Conservation (phyloP, 2,329 filamentous ascomycete species). For the Alternaria conjuncta region DNA sequence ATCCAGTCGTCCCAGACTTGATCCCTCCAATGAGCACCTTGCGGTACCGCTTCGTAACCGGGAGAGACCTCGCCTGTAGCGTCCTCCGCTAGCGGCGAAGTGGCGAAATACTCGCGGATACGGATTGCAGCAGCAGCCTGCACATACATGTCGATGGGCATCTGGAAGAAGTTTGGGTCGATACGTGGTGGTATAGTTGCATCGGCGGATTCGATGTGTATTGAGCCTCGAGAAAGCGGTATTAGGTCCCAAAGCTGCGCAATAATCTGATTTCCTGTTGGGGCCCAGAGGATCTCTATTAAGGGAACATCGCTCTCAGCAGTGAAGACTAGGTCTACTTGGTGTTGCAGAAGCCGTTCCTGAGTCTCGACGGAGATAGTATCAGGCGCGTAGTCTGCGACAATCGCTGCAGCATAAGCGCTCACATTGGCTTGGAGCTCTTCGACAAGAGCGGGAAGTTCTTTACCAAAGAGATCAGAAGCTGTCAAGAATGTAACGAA, state of each 20-base stretch:
- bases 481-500: slow-evolving; percentile 47
- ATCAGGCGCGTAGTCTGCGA: slow-evolving; percentile 24
- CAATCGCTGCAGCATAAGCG: slow-evolving; percentile 35
- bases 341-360: slow-evolving; percentile 52
- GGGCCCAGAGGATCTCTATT: slow-evolving; percentile 55
- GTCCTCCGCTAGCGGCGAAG: slow-evolving; percentile 30
- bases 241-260: slow-evolving; percentile 50
- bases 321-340: slow-evolving; percentile 58
- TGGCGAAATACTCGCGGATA: slow-evolving; percentile 38
- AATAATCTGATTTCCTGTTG: slow-evolving; percentile 37
- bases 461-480: slow-evolving; percentile 43
- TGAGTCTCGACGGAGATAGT: slow-evolving; percentile 40
- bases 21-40: slow-evolving; percentile 22
- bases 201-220: slow-evolving; percentile 42
- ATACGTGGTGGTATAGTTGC: slow-evolving; percentile 47
- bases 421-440: slow-evolving; percentile 34
- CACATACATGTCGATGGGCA: slow-evolving; percentile 47
- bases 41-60: slow-evolving; percentile 27
- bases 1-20: slow-evolving; percentile 34
- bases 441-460: slow-evolving; percentile 28
- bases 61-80: slow-evolving; percentile 30
- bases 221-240: slow-evolving; percentile 44
- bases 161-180: slow-evolving; percentile 52
- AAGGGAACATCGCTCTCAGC: slow-evolving; percentile 50
- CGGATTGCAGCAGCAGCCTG: slow-evolving; percentile 45